Base-by-base conservation (phyloP, 805 yeast genomes). In the Metschnikowia kunwiensis region DNA sequence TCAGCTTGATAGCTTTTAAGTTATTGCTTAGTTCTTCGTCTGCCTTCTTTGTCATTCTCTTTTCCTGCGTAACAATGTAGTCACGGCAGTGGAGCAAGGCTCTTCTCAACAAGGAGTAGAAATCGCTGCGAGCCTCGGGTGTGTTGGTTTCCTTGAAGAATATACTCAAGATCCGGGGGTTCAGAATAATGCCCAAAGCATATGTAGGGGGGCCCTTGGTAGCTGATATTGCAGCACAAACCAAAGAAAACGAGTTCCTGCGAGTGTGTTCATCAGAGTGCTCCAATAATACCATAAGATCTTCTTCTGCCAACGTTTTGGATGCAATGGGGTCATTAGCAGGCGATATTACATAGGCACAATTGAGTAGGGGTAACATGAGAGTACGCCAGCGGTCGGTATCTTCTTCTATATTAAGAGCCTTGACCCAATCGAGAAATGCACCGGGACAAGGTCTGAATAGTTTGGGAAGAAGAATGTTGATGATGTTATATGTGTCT, bases 51-150 rank as follows among this genome's bases (percentile, higher is more conserved):
- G 12, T 7, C 19, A 21, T 16, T 10, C 45, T 30, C 36, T 6
- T 42, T 17, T 59, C 61, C 18, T 54, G 48, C 33, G 40, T 38
- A 8, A 27, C 72, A 46, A 82, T 60, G 0, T 89, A 83, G 35
- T 82, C 93, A 46, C 84, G 71, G 12, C 85, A 58, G 47, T 96
- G 67, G 19, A 70, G 57, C 9, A 86, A 53, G 44, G 88, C 80
- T 38, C 72, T 77, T 36, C 81, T 72, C 38, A 88, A 58, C 12
- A 76, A 51, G 3, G 91, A 78, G 18, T 69, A 66, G 34, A 85
- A 77, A 30, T 76, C 79, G 44, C 80, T 80, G 51, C 96, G 68
- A 1, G 75, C 67, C 42, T 83, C 89, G 11, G 51, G 43, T 8
- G 44, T 30, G 10, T 24, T 29, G 13, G 34, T 26, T 20, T 47